Base-by-base conservation (phyloP, 169 alveolate species). In the Eimeria sp. region DNA sequence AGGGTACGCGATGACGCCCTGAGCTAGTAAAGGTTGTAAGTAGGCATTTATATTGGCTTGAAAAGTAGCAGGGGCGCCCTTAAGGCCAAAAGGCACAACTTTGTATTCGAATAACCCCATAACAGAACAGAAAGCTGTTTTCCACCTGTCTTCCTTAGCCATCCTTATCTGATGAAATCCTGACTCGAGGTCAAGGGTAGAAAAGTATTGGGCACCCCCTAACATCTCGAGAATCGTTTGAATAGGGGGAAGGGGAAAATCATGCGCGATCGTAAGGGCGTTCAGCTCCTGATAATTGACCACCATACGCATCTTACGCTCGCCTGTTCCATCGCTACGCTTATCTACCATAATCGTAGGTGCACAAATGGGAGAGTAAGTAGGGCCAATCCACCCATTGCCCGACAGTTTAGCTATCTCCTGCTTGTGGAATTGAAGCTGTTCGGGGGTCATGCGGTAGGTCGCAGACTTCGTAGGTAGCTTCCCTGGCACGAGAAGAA, bases 401-500 rank as follows among this genome's bases (percentile, higher is more conserved):
- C 30, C 66, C 16, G 89, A 54, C 89, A 82, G 0, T 11, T 82
- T 82, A 6, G 89, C 74, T 8, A 52, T 82, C 54, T 82, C 72
- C 74, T 54, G 74, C 56, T 52, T 82, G 74, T 82, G 89, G 6
- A 14, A 56, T 13, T 49, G 20, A 0, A 82, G 74, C 52, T 82
- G 89, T 0, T 82, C 66, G 30, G 72, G 74, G 14, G 71, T 25
- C 89, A 54, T n/a, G 54, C 89, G 72, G 74, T 56, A 56, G 88
- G 11, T 27, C 16, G 88, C 68, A 14, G 68, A 43, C 46, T 11
- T 78, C 43, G 88, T 25, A 6, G 88, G 88, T 9, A 78, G 88
- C 66, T 52, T 78, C 49, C 88, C 66, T 1, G 16, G 88, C 66
- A 78, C 88, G 43, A 78, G 9, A 0, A 52, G 56, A 4, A 49